A percentile compares a stretch with the other conserved stretches of the same genome.
Evolutionary conservation across 2,329 filamentous ascomycete species (phyloP).

Genomic region (Fusarium bulbicola): DNA sequence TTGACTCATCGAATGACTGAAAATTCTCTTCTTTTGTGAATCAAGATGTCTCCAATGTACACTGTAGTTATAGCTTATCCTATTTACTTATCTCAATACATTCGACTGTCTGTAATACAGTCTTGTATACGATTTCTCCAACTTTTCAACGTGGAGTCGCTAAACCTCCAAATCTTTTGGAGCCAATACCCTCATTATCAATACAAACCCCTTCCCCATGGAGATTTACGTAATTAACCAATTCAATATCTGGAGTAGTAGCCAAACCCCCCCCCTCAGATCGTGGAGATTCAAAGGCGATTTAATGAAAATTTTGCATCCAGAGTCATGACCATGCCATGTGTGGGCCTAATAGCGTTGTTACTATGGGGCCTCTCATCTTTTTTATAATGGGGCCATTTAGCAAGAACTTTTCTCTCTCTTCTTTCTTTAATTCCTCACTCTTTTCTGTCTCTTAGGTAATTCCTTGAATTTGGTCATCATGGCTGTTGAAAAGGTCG

Average conservation of each 20-base stretch:
- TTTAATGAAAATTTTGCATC: background rate
- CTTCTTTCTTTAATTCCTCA: background rate
- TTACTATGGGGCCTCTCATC: constrained; percentile 20
- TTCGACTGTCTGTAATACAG: background rate
- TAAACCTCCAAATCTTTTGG: background rate
- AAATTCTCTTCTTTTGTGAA: background rate
- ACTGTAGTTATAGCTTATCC: accelerated
- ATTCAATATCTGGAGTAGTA: background rate
- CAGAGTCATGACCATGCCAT: constrained; percentile 19
- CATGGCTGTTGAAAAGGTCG: constrained; percentile 24
- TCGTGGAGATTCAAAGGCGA: constrained; percentile 7
- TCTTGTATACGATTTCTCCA: background rate
- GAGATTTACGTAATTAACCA: constrained; percentile 30
- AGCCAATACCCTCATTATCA: background rate
- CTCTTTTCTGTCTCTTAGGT: background rate
- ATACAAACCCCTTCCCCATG: constrained; percentile 20
- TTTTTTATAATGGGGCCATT: constrained; percentile 28
- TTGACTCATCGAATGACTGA: background rate
- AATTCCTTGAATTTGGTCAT: background rate
- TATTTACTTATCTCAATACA: accelerated
- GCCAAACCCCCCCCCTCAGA: background rate
- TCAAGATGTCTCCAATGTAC: accelerated
- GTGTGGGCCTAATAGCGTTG: constrained; percentile 24
- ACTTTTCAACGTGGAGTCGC: background rate
- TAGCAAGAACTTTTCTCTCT: constrained; percentile 8